These are phyloP conservation scores for Xylariaceae sp. DNA, from an alignment of 2,329 filamentous ascomycete species.

Conservation along the genomic window DNA sequence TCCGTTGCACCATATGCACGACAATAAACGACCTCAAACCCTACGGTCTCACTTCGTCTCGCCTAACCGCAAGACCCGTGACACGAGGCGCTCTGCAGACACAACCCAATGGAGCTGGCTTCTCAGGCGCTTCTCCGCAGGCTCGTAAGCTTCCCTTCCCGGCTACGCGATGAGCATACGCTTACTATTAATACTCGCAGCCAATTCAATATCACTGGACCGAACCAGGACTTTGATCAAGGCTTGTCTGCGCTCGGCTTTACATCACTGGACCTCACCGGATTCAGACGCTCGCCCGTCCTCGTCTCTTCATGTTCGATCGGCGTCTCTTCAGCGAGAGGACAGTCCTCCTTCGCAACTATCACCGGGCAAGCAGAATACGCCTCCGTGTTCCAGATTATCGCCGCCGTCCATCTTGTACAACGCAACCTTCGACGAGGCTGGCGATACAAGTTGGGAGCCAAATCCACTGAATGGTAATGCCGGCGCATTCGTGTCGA, in stretches of 20 bases:
- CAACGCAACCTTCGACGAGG: conserved; percentile 29
- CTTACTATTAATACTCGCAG: conserved; percentile 12
- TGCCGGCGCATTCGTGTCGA: conserved; percentile 17
- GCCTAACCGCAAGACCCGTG: conserved; percentile 14
- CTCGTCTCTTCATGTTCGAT: conserved; percentile 5
- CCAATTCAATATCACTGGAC: conserved; percentile 45
- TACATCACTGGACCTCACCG: conserved; percentile 22
- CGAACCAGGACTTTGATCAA: conserved; percentile 46
- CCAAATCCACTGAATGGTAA: conserved; percentile 23
- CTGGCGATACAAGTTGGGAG: conserved; percentile 27
- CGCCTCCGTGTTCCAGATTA: conserved; percentile 15
- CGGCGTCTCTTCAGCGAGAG: conserved; percentile 11
- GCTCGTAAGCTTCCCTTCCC: conserved; percentile 14
- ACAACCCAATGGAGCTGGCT: conserved; percentile 9
- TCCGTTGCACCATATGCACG: conserved; percentile 75
- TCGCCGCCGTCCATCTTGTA: conserved; percentile 15
- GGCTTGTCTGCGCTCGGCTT: conserved; percentile 31
- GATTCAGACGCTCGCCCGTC: conserved; percentile 6
- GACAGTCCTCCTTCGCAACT: conserved; percentile 13
- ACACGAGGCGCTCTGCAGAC: conserved; percentile 7
- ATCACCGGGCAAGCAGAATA: conserved; percentile 12
- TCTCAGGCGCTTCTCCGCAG: conserved; percentile 10
- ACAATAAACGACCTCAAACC: conserved; percentile 74
- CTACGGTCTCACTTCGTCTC: conserved; percentile 16
- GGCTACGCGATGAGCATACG: too few species aligned